A percentile compares a stretch with the other conserved stretches of the same genome.
phyloP scores from a whole-genome alignment of 805 yeast species.

The Scheffersomyces ergatensis region DNA sequence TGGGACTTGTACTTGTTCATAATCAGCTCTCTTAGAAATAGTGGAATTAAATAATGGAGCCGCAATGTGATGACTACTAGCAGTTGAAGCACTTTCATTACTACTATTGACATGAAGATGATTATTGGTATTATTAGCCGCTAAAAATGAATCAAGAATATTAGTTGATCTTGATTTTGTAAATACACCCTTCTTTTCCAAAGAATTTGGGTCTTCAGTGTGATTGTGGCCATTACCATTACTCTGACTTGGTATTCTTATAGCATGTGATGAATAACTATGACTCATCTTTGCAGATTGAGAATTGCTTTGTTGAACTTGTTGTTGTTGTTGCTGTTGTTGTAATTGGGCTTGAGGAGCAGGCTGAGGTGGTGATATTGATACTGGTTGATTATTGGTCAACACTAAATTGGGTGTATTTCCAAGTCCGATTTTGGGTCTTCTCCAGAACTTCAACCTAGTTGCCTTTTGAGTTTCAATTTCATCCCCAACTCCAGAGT shows the following conservation, averaged over 20 bases:
- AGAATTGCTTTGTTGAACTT: neutral
- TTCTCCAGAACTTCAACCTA: slow-evolving; percentile 43
- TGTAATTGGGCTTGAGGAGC: neutral
- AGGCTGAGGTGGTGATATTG: neutral
- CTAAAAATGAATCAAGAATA: slow-evolving; percentile 36
- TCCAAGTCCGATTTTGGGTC: slow-evolving; percentile 33
- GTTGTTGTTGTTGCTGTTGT: slow-evolving; percentile 7
- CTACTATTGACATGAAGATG: slow-evolving; percentile 3
- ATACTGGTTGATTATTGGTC: slow-evolving; percentile 1
- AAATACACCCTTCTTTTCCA: slow-evolving; percentile 14
- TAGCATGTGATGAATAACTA: slow-evolving; percentile 6
- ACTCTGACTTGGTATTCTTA: slow-evolving; percentile 5
- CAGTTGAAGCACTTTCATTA: neutral
- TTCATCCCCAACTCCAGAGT: slow-evolving; percentile 15
- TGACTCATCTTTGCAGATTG: slow-evolving; percentile 6
- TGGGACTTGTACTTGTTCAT: slow-evolving; percentile 68
- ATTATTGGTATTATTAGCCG: slow-evolving; percentile 1
- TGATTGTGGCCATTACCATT: slow-evolving; percentile 1
- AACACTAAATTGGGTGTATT: slow-evolving; percentile 10
- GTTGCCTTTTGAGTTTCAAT: slow-evolving; percentile 40
- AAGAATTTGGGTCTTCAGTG: slow-evolving; percentile 6
- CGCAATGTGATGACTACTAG: slow-evolving; percentile 2
- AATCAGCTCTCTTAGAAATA: slow-evolving; percentile 58
- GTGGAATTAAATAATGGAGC: slow-evolving; percentile 47
- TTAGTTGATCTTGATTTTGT: slow-evolving; percentile 49